A percentile compares a stretch with the other conserved stretches of the same genome.
Conservation (phyloP, 2,329 filamentous ascomycete genomes). For the Lachnellula willkommii region DNA sequence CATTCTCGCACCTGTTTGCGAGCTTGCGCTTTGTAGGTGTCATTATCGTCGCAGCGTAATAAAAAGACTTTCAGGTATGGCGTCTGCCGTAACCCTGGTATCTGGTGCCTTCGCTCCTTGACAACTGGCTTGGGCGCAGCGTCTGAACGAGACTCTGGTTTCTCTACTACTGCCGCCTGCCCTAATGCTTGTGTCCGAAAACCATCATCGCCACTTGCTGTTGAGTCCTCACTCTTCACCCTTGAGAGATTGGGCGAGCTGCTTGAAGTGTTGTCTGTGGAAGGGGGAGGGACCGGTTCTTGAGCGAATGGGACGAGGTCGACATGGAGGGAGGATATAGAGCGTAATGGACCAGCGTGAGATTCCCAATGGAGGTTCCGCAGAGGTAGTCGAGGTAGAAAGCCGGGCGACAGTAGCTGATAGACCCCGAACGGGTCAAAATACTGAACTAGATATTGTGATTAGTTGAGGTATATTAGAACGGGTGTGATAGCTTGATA, state of each 20-base stretch:
- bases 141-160: constrained; percentile 19
- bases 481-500: constrained; percentile 33
- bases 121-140: constrained; percentile 24
- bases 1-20: constrained; percentile 81
- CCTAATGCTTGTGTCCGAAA: constrained; percentile 54
- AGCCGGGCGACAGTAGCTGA: constrained; percentile 69
- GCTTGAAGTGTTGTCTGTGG: constrained; percentile 32
- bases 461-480: constrained; percentile 9
- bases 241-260: constrained; percentile 29
- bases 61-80: constrained; percentile 90
- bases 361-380: constrained; percentile 97
- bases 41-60: constrained; percentile 90
- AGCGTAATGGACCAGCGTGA: constrained; percentile 81
- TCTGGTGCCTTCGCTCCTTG: constrained; percentile 77
- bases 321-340: constrained; percentile 87
- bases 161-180: constrained; percentile 28
- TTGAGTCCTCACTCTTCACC: constrained; percentile 34
- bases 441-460: constrained; percentile 69
- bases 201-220: constrained; percentile 46
- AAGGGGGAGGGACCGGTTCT: constrained; percentile 35
- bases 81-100: constrained; percentile 85
- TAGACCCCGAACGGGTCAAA: constrained; percentile 89
- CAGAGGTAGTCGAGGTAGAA: constrained; percentile 75
- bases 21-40: constrained; percentile 78
- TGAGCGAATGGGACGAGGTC: constrained; percentile 64